phyloP scores from a whole-genome alignment of 805 yeast species.

The Hanseniaspora pseudoguilliermondii region DNA sequence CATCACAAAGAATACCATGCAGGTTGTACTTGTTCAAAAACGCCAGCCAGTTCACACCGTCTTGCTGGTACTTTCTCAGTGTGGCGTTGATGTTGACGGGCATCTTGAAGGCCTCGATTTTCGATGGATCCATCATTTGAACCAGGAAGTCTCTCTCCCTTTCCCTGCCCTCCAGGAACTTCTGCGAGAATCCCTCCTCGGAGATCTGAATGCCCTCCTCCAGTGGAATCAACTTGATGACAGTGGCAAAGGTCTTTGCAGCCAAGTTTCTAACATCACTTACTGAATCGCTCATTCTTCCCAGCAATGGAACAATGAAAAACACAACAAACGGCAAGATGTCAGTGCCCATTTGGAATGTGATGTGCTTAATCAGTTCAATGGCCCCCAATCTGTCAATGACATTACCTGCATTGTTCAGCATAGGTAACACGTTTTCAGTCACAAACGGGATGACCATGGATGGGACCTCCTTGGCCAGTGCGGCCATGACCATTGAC shows the following conservation, averaged over 20 bases:
- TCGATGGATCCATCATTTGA: conserved; percentile 95
- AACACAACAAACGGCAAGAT: conserved; percentile 91
- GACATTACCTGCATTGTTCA: conserved; percentile 59
- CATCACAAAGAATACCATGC: conserved; percentile 96
- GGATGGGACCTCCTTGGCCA: conserved; percentile 58
- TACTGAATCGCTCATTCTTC: conserved; percentile 94
- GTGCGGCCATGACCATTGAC: conserved; percentile 74
- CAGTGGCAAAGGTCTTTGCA: conserved; percentile 91
- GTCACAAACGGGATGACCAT: conserved; percentile 67
- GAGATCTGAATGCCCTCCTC: conserved; percentile 90
- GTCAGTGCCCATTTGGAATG: conserved; percentile 72
- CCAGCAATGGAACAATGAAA: conserved; percentile 88
- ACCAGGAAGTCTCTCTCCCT: conserved; percentile 86
- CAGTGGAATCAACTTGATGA: conserved; percentile 86
- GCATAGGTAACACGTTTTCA: conserved; percentile 62
- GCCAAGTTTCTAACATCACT: conserved; percentile 79
- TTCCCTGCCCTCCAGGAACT: conserved; percentile 76
- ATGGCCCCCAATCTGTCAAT: conserved; percentile 83
- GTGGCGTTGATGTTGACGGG: conserved; percentile 91
- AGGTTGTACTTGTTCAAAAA: conserved; percentile 86
- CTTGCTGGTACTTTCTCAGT: conserved; percentile 88
- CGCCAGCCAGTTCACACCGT: conserved; percentile 96
- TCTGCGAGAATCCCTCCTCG: conserved; percentile 80
- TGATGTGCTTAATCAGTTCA: conserved; percentile 77
- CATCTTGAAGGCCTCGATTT: conserved; percentile 71